Conservation (phyloP, 106 monocot species). For the Narthecium ossifragum region DNA sequence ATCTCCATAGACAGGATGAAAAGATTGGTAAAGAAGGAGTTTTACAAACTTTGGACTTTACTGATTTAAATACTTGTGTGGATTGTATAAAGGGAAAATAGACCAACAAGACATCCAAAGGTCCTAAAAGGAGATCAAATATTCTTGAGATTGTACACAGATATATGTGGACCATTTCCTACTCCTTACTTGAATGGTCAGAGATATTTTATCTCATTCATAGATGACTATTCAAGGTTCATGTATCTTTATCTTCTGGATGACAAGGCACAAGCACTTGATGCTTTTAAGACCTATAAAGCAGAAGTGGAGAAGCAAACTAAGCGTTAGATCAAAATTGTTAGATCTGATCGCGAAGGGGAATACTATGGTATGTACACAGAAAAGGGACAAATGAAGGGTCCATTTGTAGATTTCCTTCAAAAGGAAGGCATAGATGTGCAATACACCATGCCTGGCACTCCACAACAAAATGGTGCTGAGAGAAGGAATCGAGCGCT, state of each 20-base stretch:
- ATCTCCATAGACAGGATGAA: slow-evolving; percentile 13
- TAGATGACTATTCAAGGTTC: background rate
- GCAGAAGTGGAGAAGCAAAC: slow-evolving; percentile 1
- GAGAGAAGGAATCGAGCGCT: background rate
- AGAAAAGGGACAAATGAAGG: background rate
- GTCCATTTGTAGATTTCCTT: background rate
- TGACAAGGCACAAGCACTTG: background rate
- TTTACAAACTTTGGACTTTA: slow-evolving; percentile 6
- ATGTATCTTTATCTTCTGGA: background rate
- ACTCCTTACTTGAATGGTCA: background rate
- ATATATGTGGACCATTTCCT: slow-evolving; percentile 6
- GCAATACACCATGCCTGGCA: background rate
- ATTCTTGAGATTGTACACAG: slow-evolving; percentile 4
- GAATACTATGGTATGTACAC: too few relatives aligned
- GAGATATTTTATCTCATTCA: background rate
- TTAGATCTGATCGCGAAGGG: slow-evolving; percentile 1
- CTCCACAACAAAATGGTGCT: slow-evolving; percentile 5
- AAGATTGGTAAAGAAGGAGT: slow-evolving; percentile 3
- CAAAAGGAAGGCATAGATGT: background rate
- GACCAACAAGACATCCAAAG: slow-evolving; percentile 4
- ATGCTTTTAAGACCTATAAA: background rate
- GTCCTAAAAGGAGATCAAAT: background rate
- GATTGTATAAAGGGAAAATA: slow-evolving; percentile 13
- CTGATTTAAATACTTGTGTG: slow-evolving; percentile 10
- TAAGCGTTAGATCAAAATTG: background rate